Base-by-base conservation (phyloP, 192 early-diverging fungal species). In the Podila epicladia region DNA sequence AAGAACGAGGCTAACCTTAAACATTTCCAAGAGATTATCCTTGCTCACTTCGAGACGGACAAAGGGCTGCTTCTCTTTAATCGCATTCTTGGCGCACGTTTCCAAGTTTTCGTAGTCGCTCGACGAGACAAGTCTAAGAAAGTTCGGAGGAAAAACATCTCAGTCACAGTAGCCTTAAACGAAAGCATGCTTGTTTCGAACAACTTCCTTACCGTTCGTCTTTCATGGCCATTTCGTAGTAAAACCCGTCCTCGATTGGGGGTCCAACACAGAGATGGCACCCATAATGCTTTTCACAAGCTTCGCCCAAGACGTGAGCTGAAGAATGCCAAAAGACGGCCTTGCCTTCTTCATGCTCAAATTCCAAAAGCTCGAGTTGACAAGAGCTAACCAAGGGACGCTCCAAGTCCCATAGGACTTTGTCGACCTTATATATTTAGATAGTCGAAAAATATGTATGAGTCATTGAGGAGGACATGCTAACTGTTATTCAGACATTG, bases 271-370 rank as follows among this genome's bases (percentile, higher is more conserved):
- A 99, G 66, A 99, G 89, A 78, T 98, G 92, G 85, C 97, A 96
- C 37, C 97, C 97, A 84, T 97, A 99, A 85, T 98, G 95, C 76
- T 90, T 90, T 87, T 99, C 97, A 76, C 96, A 96, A 24, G 97
- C 95, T 83, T 98, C 97, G 53, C 98, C 98, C 37, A 99, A 86
- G 73, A 98, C 92, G 84, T 98, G 97, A 1, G 98, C 98, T 61
- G 93, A 94, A 29, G 97, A 98, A 88, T 98, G 98, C 98, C 98
- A 99, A 83, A 95, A 99, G 20, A 99, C 98, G 78, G 85, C 89
- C 82, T 93, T 94, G 48, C 92, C 98, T 74, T 98, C 97, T 26
- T 92, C 88, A 48, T 93, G 76, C 62, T 98, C 96, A 89, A 99
- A 99, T 78, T 96, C 96, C 13, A 99, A 80, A n/a, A 99, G 87